Conservation (phyloP, 768 basidiomycete genomes). For the Tulasnella sp. region DNA sequence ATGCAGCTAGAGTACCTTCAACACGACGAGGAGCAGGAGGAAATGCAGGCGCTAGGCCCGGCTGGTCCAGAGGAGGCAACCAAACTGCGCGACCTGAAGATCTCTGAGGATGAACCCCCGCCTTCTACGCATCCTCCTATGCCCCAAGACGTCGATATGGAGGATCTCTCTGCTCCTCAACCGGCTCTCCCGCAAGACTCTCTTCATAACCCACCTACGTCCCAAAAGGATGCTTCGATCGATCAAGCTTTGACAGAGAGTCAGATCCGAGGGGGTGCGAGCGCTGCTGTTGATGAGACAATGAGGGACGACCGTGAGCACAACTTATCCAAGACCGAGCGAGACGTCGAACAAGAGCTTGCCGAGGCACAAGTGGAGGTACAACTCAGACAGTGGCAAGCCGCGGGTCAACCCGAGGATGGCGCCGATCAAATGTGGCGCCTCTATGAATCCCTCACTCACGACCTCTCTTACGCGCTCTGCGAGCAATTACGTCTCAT, state of each 20-base stretch:
- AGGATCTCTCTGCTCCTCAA: neutral
- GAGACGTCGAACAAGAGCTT: neutral
- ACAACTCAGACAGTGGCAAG: slow-evolving; percentile 50
- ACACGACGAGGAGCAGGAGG: slow-evolving; percentile 54
- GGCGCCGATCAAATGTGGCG: slow-evolving; percentile 78
- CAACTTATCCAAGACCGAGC: neutral
- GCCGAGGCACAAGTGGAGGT: slow-evolving; percentile 33
- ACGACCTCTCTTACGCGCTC: slow-evolving; percentile 79
- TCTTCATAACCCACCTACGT: neutral
- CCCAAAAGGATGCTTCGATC: slow-evolving; percentile 10
- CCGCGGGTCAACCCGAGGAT: slow-evolving; percentile 40
- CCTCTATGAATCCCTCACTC: slow-evolving; percentile 79
- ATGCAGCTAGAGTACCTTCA: slow-evolving; percentile 60
- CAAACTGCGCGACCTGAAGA: slow-evolving; percentile 67
- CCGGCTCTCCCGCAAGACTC: neutral
- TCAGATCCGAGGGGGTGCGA: slow-evolving; percentile 21
- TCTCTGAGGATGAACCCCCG: slow-evolving; percentile 48
- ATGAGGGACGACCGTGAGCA: neutral
- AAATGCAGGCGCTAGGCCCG: slow-evolving; percentile 84
- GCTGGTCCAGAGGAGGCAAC: slow-evolving; percentile 70
- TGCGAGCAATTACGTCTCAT: slow-evolving; percentile 97
- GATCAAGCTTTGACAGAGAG: slow-evolving; percentile 30
- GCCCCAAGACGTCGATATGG: slow-evolving; percentile 17
- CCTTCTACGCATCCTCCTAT: slow-evolving; percentile 7
- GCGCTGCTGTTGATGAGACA: neutral